Percentiles rank a stretch among this genome's conserved stretches.
phyloP scores from a whole-genome alignment of 345 rosid species.

The Carallia brachiata region DNA sequence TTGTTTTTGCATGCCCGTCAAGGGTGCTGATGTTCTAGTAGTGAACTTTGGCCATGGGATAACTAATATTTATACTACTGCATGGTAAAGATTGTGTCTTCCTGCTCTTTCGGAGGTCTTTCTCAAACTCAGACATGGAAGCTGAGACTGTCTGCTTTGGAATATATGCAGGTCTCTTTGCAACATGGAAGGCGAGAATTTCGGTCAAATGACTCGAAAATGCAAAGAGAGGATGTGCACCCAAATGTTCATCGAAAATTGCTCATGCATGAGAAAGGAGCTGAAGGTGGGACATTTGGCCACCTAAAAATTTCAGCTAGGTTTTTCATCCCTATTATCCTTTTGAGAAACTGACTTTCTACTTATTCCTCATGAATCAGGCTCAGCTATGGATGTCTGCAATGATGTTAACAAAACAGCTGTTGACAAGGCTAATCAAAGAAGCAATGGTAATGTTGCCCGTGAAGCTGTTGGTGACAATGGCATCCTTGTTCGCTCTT shows the following conservation, averaged over 20 bases:
- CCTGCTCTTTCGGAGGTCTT: conserved; percentile 70
- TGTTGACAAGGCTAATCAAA: conserved; percentile 23
- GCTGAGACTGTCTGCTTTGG: conserved; percentile 46
- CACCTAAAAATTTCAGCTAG: conserved; percentile 3
- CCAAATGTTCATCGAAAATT: conserved; percentile 21
- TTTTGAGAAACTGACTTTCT: conserved; percentile 8
- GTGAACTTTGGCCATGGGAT: conserved; percentile 6
- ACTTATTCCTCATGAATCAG: conserved; percentile 12
- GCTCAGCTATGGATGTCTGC: conserved; percentile 24
- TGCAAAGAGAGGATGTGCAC: conserved; percentile 24
- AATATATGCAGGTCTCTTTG: conserved; percentile 32
- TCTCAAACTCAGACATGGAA: conserved; percentile 69
- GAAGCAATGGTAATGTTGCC: conserved; percentile 20
- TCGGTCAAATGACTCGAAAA: conserved; percentile 16
- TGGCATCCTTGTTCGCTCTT: conserved; percentile 24
- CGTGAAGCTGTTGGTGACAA: conserved; percentile 23
- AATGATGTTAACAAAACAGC: conserved; percentile 17
- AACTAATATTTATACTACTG: conserved; percentile 18
- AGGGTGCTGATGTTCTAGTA: not conserved
- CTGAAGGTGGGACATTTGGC: conserved; percentile 33
- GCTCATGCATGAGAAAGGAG: conserved; percentile 29
- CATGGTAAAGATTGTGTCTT: conserved; percentile 28
- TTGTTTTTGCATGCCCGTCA: not conserved
- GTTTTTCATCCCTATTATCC: not conserved
- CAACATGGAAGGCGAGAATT: conserved; percentile 25